Evolutionary conservation across 1,139 yeast genomes (phyloP).

Genomic region (Candida glucosophila): DNA sequence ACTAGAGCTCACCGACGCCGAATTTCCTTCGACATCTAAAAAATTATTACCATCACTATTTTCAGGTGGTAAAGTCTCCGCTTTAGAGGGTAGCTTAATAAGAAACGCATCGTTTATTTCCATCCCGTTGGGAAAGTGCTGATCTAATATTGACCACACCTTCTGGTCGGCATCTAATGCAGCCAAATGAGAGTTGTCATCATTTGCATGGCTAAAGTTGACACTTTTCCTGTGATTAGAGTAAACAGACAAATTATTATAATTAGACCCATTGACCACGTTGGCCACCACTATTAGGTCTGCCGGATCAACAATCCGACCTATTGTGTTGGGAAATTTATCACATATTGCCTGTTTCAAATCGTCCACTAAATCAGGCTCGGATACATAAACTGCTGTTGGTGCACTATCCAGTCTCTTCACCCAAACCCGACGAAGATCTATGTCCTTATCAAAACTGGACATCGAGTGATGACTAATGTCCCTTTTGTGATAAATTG

Average conservation of each 20-base stretch:
- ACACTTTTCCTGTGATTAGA: background rate
- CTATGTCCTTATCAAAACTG: too few relatives aligned
- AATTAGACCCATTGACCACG: conserved; percentile 1
- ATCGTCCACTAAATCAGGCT: conserved; percentile 62
- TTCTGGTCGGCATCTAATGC: conserved; percentile 61
- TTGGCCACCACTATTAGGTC: conserved; percentile 45
- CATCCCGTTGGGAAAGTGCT: conserved; percentile 64
- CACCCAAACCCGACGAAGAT: conserved; percentile 53
- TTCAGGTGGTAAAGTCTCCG: too few relatives aligned
- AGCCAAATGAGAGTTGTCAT: conserved; percentile 12
- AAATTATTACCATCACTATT: too few relatives aligned
- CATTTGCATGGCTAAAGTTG: conserved; percentile 1
- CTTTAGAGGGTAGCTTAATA: too few relatives aligned
- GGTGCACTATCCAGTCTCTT: conserved; percentile 49
- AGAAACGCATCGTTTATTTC: conserved; percentile 57
- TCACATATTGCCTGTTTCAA: conserved; percentile 50
- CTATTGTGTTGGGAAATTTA: conserved; percentile 66
- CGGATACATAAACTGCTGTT: conserved; percentile 53
- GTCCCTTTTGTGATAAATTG: too few relatives aligned
- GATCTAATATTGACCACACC: conserved; percentile 53
- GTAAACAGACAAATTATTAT: background rate
- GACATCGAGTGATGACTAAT: too few relatives aligned
- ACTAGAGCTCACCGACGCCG: too few relatives aligned
- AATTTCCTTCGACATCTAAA: too few relatives aligned
- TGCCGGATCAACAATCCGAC: conserved; percentile 57